Evolutionary conservation across 768 basidiomycete species (phyloP), one percentile per base, ranked within the genome.

Genomic region (Amanita jacksonii): DNA sequence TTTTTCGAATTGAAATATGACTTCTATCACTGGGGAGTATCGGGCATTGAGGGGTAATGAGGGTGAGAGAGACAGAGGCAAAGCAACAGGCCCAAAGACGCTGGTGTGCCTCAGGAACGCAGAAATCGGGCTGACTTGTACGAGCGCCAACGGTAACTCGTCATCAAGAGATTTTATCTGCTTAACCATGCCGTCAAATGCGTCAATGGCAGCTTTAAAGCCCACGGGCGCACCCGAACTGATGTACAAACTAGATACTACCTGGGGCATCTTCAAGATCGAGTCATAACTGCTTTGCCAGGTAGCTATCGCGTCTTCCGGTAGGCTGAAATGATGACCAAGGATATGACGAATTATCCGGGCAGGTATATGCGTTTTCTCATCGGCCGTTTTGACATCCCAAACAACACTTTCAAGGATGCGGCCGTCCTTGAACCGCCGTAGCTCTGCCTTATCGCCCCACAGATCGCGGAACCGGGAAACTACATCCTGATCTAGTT

Each of bases 321-420:
- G 57, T 38, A 97, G 58, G n/a, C 72, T 73, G 49, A 93, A 89
- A 57, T 97, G 94, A 19, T 72, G 69, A 13, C 68, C 55, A 8
- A 99, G 72, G 31, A 97, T 62, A 62, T 92, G 81, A 16, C 67
- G 64, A 20, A 89, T 77, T 52, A 97, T 76, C 63, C 76, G 70
- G 10, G 69, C 64, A 0, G 91, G 90, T 22, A 98, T 79, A 49
- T 81, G 74, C 0, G 79, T 69, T 20, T 88, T 80, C 48, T 91
- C 88, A 41, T 94, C 90, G 0, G 74, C 71, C 2, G 77, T 82
- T 48, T 76, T 73, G 6, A 89, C 77, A 15, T 96, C 85, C 96
- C 96, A 99, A 2, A 98, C 92, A n/a, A 97, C 90, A 52, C 85
- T 89, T 61, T 97, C 91, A 4, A 75, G 57, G 49, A 98, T 97